Evolutionary conservation across 805 yeast genomes (phyloP), one percentile per base, ranked within the genome.

Genomic region (Kazachstania psychrophila): DNA sequence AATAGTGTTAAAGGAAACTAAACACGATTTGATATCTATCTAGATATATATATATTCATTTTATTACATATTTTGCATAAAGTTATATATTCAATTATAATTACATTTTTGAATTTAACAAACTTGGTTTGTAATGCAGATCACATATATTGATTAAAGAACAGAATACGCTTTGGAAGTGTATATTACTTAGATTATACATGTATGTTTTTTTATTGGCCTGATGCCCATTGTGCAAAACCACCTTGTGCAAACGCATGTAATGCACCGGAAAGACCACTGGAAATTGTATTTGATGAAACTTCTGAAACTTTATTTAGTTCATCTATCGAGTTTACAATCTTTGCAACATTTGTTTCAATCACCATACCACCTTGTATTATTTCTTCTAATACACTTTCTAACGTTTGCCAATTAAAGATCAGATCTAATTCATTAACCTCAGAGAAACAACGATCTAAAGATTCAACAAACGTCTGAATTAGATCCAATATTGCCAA

Each of bases 351-450:
- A 47, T 79, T 85, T 2, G 97, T 88, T 56, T 92, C 98, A 25
- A 92, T 83, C 7, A 92, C 98, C 94, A 92, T 80, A 0, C 98
- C 98, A 18, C 97, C 98, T 56, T 92, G 97, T 1, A 92, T 79
- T 23, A 92, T 81, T 51, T 92, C 97, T 50, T 80, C 92, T 33
- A 88, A 60, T 2, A 89, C 96, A 2, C 94, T 80, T 56, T 89
- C 94, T 23, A 89, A 65, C 5, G 87, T 94, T 61, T 92, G 96
- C 97, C 98, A 92, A 13, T 96, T 96, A 63, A 88, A 89, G n/a
- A 92, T 96, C 44, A 92, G 68, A 61, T 92, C 98, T 48, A 92
- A 68, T 56, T 92, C 98, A 58, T 96, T 88, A 6, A 92, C 98
- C 52, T 87, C 88, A 43, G 78, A 79, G 61, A 92, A 92, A 60